These are phyloP conservation scores for Panicum virgatum DNA, from an alignment of 202 grass and related monocot species.

Conservation along the genomic window DNA sequence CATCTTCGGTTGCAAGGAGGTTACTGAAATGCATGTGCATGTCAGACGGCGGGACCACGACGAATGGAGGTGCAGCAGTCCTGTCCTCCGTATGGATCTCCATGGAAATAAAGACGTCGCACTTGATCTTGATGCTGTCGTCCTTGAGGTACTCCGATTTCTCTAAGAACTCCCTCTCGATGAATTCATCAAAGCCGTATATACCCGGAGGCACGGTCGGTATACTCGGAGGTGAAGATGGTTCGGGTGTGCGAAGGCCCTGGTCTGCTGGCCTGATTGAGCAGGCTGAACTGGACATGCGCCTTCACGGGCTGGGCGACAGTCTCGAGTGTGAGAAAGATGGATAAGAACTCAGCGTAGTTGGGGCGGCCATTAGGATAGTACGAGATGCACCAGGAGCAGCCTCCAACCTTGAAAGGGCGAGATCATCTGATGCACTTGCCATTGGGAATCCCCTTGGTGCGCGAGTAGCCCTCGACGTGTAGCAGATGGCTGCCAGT, in stretches of 20 bases:
- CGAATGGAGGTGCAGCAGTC: background rate
- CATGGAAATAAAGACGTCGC: background rate
- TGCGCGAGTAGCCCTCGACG: slow-evolving; percentile 27
- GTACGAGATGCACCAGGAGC: background rate
- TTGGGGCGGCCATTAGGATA: background rate
- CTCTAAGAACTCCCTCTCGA: background rate
- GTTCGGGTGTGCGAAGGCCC: background rate
- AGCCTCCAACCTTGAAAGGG: background rate
- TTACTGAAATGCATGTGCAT: background rate
- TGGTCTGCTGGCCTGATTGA: background rate
- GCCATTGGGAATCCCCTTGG: background rate
- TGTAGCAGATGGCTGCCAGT: background rate
- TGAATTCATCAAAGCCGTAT: background rate
- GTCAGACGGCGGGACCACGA: background rate
- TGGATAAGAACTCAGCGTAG: background rate
- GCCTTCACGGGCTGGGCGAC: background rate
- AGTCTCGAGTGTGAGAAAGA: background rate
- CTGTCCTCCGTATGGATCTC: background rate
- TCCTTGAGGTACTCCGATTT: background rate
- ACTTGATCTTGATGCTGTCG: background rate
- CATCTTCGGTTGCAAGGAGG: background rate
- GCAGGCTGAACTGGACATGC: background rate
- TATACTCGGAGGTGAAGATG: background rate
- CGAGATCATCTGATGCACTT: background rate
- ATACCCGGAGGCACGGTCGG: fast-evolving